Percentiles rank a stretch among this genome's conserved stretches.
phyloP scores from a whole-genome alignment of 192 early-diverging fungal genomes.

The Podila epigama region DNA sequence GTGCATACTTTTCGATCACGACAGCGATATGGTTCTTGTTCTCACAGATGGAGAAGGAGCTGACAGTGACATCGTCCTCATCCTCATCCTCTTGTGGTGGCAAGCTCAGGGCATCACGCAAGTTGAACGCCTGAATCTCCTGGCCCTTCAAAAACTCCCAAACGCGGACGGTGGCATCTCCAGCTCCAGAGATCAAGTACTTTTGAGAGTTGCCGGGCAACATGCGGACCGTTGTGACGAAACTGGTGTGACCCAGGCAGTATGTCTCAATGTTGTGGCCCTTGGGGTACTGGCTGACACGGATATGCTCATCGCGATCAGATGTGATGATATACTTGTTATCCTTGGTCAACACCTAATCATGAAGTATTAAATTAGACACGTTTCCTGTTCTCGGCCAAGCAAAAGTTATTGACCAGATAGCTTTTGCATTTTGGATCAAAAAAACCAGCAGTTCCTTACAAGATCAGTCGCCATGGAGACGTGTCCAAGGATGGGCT shows the following conservation, averaged over 20 bases:
- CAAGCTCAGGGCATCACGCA: constrained; percentile 52
- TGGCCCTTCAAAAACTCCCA: constrained; percentile 76
- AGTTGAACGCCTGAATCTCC: constrained; percentile 72
- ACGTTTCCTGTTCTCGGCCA: neutral
- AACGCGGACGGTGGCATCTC: constrained; percentile 78
- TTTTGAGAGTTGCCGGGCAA: constrained; percentile 60
- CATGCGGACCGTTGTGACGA: constrained; percentile 73
- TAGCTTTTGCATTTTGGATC: neutral
- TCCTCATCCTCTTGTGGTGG: constrained; percentile 29
- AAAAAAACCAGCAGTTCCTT: constrained; percentile 17
- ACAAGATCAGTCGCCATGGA: constrained; percentile 93
- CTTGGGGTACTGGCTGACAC: constrained; percentile 91
- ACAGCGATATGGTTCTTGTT: constrained; percentile 53
- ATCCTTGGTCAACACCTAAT: constrained; percentile 65
- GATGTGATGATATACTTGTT: constrained; percentile 82
- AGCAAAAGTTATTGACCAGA: neutral
- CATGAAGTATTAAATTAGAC: neutral
- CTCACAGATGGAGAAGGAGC: constrained; percentile 47
- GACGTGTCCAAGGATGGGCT: constrained; percentile 86
- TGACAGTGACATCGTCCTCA: constrained; percentile 41
- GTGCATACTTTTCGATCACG: constrained; percentile 52
- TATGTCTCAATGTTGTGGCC: constrained; percentile 89
- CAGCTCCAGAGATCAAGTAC: constrained; percentile 80
- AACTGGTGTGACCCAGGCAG: constrained; percentile 90
- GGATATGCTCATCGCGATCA: constrained; percentile 98